Base-by-base conservation (phyloP, 331 rosid species). In the Prunus yedoensis region DNA sequence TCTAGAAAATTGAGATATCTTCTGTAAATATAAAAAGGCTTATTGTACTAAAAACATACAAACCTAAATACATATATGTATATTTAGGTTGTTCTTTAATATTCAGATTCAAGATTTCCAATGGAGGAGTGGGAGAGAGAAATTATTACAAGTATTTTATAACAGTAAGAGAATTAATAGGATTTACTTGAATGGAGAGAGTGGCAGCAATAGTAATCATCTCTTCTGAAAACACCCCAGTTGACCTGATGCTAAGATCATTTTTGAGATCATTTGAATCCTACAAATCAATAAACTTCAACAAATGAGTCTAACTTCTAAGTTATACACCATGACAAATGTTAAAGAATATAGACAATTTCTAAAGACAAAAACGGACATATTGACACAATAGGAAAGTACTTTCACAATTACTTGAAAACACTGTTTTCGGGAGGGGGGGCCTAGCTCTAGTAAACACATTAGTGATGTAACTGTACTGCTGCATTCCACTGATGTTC, bases 171-270 rank as follows among this genome's bases (percentile, higher is more conserved):
- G 16, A 38, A 41, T 9, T 35, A 14, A 38, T 11, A 85, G 59
- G 57, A 77, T 79, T 86, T 87, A 92, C 98, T 80, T 91, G 98
- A 80, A 94, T 83, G 11, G 97, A 94, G 76, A 94, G 98, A 78
- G 85, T 83, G 8, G 97, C 98, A 27, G 98, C 93, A 65, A 91
- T 85, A 51, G 98, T 94, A 63, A 94, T 75, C 46, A 91, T 90
- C 91, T 94, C 98, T 90, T 94, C 95, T 70, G 95, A 90, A 81
- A n/a, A n/a, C 98, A 94, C 66, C 93, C 98, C 86, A 87, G 83
- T 71, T 88, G 79, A 50, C 87, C 88, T 56, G 98, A 91, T 74
- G 96, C 83, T 86, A 94, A 84, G 58, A 94, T 87, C 98, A 94
- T 90, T 77, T 94, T 94, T 68, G 98, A 86, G 88, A 94, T 84